Conservation (phyloP, 2,329 filamentous ascomycete species). For the Fusarium foetens region DNA sequence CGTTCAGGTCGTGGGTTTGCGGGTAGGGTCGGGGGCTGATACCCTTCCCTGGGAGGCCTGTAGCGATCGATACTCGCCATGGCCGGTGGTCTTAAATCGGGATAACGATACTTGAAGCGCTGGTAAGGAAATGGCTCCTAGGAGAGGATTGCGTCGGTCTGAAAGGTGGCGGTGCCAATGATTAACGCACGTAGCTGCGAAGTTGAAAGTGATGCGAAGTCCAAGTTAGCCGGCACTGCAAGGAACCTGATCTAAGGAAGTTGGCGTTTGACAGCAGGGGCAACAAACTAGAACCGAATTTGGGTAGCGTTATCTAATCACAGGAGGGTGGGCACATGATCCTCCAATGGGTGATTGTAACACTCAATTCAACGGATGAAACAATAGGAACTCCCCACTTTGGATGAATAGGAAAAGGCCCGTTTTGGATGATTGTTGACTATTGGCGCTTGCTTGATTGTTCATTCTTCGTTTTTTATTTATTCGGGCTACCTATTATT, state of each 20-base stretch:
- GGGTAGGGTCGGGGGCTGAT: conserved; percentile 63
- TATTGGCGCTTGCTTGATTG: background rate
- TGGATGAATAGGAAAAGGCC: background rate
- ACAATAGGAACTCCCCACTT: conserved; percentile 25
- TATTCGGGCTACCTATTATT: conserved; percentile 12
- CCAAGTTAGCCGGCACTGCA: conserved; percentile 16
- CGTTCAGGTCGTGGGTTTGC: conserved; percentile 54
- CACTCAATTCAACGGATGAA: conserved; percentile 18
- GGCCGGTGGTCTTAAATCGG: conserved; percentile 40
- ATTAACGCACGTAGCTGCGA: conserved; percentile 10
- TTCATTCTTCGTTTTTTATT: background rate
- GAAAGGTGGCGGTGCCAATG: conserved; percentile 21
- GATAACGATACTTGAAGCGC: conserved; percentile 35
- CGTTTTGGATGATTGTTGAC: background rate
- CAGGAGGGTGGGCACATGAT: conserved; percentile 33
- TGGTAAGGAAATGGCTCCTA: conserved; percentile 42
- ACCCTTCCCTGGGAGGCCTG: conserved; percentile 65
- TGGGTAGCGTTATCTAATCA: conserved; percentile 43
- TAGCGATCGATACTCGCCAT: conserved; percentile 72
- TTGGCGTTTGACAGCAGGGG: conserved; percentile 38
- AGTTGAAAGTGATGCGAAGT: conserved; percentile 28
- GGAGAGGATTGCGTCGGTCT: conserved; percentile 18
- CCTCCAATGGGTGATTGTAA: conserved; percentile 13
- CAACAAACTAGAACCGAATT: conserved; percentile 12
- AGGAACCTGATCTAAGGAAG: conserved; percentile 39